A percentile compares a stretch with the other conserved stretches of the same genome.
Evolutionary conservation across 345 rosid genomes (phyloP).

Genomic region (Ceriops tagal): DNA sequence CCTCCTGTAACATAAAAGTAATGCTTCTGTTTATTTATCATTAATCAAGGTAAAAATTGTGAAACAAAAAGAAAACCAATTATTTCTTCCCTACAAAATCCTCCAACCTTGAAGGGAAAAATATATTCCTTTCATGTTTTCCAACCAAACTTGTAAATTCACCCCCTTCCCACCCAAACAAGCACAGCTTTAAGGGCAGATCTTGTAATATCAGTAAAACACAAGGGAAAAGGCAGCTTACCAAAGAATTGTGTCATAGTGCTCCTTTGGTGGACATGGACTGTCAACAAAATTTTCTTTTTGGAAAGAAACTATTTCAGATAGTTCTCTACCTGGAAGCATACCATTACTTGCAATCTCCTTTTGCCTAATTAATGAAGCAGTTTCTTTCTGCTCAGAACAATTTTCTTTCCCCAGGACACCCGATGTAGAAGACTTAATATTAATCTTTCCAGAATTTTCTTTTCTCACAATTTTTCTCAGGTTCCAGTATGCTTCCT

Average conservation of each 20-base stretch:
- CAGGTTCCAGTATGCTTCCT: conserved; percentile 73
- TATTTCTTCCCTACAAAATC: too few species aligned
- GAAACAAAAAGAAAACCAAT: too few species aligned
- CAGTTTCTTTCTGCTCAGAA: conserved; percentile 17
- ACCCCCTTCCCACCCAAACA: too few species aligned
- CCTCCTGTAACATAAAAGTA: too few species aligned
- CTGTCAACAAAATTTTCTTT: conserved; percentile 70
- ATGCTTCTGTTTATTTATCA: too few species aligned
- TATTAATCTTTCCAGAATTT: conserved; percentile 24
- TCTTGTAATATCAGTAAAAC: neutral
- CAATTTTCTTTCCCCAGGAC: conserved; percentile 25
- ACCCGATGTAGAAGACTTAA: conserved; percentile 27
- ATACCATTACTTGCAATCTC: conserved; percentile 15
- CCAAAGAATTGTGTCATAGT: conserved; percentile 85
- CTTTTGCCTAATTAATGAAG: conserved; percentile 19
- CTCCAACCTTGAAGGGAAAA: too few species aligned
- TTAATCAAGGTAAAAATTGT: too few species aligned
- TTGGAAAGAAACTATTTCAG: conserved; percentile 58
- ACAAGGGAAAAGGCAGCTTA: conserved; percentile 21
- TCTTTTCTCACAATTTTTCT: conserved; percentile 49
- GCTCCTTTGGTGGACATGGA: conserved; percentile 31
- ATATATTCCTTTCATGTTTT: too few species aligned
- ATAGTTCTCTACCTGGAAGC: conserved; percentile 39
- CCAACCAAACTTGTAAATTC: too few species aligned
- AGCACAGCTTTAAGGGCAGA: too few species aligned